phyloP scores from a whole-genome alignment of 163 green algal genomes.

The Coccomyxa subellipsoidea region DNA sequence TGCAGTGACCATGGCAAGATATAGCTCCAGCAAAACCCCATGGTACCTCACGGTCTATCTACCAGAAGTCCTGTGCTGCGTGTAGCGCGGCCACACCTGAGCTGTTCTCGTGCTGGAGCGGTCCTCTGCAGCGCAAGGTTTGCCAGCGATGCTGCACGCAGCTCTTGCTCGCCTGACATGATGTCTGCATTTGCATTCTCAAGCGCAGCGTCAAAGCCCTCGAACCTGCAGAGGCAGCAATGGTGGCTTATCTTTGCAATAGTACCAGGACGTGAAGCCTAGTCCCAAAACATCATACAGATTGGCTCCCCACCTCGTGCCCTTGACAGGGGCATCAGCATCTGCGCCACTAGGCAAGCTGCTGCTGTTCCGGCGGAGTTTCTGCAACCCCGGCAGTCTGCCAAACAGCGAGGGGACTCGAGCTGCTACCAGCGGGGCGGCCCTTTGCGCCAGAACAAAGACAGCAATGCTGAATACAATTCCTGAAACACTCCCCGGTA shows the following conservation, averaged over 20 bases:
- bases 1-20: too few species aligned
- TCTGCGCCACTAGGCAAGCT: background rate
- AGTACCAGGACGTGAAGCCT: background rate
- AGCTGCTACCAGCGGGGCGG: background rate
- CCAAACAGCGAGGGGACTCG: background rate
- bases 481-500: background rate
- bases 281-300: background rate
- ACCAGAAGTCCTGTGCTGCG: too few species aligned
- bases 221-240: background rate
- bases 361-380: background rate
- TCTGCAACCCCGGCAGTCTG: background rate
- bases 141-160: background rate
- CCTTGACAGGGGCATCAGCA: background rate
- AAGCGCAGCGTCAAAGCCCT: conserved; percentile 7
- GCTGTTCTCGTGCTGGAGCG: background rate
- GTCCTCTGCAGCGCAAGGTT: background rate
- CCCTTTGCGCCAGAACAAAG: background rate
- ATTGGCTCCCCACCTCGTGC: background rate
- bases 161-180: conserved; percentile 10
- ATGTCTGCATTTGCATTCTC: conserved; percentile 8
- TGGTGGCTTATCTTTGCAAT: background rate
- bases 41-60: too few species aligned
- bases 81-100: background rate
- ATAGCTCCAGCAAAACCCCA: too few species aligned
- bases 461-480: background rate